Base-by-base conservation (phyloP, 2,329 filamentous ascomycete genomes). In the Cladosporium austrohemisphaericum region DNA sequence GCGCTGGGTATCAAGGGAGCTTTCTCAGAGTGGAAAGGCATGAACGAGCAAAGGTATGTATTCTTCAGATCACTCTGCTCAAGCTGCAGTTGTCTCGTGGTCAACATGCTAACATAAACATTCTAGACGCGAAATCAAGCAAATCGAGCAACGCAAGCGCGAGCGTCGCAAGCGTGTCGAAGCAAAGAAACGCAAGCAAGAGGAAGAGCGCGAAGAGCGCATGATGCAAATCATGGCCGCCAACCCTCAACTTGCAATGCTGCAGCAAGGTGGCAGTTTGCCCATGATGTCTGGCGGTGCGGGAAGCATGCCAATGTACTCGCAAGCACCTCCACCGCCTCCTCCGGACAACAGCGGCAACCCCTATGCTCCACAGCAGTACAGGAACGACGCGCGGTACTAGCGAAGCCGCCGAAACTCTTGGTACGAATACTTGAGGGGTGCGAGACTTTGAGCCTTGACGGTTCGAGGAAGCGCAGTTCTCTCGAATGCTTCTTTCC, bases 1-100 rank as follows among this genome's bases (percentile, higher is more conserved):
- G 81, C 80, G 19, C 71, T 85, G 48, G 82, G 83, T 65, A 81
- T 86, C 70, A 85, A 84, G 65, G 77, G 78, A 43, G 82, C 83
- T 11, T 75, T 81, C 60, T 75, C 73, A 4, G 81, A 85, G 64
- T 85, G 83, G 80, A 82, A 84, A 66, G 79, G 85, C 62, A 80
- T 81, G 67, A 78, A 80, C 52, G 76, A 83, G 65, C 75, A 83
- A 64, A 74, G 78, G 52, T 75, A 77, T 56, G 74, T 76, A 31
- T 46, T 22, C n/a, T 20, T 38, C 19, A 22, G 5, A 18, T 19
- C 25, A n/a, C n/a, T n/a, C n/a, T n/a, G n/a, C n/a, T n/a, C n/a
- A n/a, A n/a, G n/a, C 19, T 22, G 33, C 40, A 38, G 16, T 43
- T 19, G 16, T 37, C 44, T 41, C 43, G 19, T 3, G 10, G 20